Evolutionary conservation across 495 filamentous ascomycete species (phyloP).

Genomic region (Apiosordaria backusii): DNA sequence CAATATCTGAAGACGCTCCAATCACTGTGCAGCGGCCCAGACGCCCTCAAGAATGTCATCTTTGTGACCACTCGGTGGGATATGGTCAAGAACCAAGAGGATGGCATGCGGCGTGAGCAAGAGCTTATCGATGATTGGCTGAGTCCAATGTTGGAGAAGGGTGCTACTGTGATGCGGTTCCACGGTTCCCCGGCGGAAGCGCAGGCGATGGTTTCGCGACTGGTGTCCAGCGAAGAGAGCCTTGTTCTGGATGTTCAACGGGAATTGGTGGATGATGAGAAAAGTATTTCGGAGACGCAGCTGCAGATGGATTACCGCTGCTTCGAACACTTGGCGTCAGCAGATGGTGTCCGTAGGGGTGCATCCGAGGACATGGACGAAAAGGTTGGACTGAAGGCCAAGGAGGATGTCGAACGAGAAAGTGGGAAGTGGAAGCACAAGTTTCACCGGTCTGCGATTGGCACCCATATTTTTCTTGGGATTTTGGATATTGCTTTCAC

Average conservation of each 20-base stretch:
- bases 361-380: neutral
- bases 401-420: neutral
- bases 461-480: neutral
- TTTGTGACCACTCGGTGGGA: neutral
- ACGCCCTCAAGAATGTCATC: neutral
- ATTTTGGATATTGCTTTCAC: neutral
- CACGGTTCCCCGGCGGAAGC: neutral
- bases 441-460: neutral
- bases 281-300: neutral
- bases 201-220: neutral
- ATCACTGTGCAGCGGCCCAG: neutral
- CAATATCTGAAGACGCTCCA: neutral
- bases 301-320: neutral
- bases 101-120: neutral
- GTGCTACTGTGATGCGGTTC: neutral
- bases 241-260: neutral
- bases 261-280: constrained; percentile 1
- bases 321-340: neutral
- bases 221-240: neutral
- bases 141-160: neutral
- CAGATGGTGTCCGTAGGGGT: too few species aligned
- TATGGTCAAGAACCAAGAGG: neutral
- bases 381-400: neutral
- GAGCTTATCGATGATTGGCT: neutral
- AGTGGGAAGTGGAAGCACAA: neutral